Evolutionary conservation across 1,284 basidiomycete species (phyloP).

Genomic region (Butyriboletus pseudospeciosus): DNA sequence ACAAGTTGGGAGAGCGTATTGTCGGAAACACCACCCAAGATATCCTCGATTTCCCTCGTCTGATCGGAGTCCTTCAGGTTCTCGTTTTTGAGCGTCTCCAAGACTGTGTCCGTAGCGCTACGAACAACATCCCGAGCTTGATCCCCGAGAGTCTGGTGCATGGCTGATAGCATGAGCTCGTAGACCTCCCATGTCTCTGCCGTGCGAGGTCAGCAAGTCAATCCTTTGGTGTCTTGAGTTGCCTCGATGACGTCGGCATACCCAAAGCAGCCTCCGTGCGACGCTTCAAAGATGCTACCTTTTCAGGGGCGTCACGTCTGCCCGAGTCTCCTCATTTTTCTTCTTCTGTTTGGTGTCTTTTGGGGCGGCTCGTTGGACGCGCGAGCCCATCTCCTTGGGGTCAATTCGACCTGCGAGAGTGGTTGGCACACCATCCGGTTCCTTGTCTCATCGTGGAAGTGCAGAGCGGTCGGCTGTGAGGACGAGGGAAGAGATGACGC

Average conservation of each 20-base stretch:
- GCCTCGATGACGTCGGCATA: constrained; percentile 90
- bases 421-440: constrained; percentile 95
- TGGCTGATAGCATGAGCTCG: constrained; percentile 83
- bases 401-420: constrained; percentile 90
- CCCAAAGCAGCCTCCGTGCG: constrained; percentile 55
- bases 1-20: constrained; percentile 86
- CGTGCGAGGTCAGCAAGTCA: constrained; percentile 89
- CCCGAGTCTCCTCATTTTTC: constrained; percentile 55
- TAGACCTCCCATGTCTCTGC: constrained; percentile 94
- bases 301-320: constrained; percentile 53
- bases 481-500: constrained; percentile 83
- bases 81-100: constrained; percentile 91
- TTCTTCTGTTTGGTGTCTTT: constrained; percentile 97
- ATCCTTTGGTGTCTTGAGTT: constrained; percentile 88
- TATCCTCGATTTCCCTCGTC: constrained; percentile 88
- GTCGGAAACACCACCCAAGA: constrained; percentile 66
- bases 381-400: constrained; percentile 90
- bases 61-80: constrained; percentile 95
- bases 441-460: constrained; percentile 79
- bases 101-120: constrained; percentile 86
- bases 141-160: constrained; percentile 85
- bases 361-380: constrained; percentile 77
- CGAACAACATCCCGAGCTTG: constrained; percentile 95
- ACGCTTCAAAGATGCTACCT: constrained; percentile 51
- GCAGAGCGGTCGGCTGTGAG: constrained; percentile 76